These are phyloP conservation scores for Penicillium ochrochloron DNA, from an alignment of 495 filamentous ascomycete species.

Conservation along the genomic window DNA sequence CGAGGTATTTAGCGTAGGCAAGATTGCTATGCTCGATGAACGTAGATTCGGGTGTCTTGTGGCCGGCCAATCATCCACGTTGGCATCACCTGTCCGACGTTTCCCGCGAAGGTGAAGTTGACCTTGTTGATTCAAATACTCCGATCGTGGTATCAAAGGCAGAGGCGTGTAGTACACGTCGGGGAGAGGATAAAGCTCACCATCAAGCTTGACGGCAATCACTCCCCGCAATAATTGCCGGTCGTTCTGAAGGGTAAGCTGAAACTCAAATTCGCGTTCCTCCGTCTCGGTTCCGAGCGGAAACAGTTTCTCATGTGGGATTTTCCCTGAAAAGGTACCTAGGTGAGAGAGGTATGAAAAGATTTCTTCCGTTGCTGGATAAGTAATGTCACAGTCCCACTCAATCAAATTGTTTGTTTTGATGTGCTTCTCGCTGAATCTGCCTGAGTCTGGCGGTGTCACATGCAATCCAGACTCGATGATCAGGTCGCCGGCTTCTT, in stretches of 20 bases:
- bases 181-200: neutral
- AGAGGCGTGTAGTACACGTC: conserved; percentile 9
- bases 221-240: neutral
- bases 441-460: neutral
- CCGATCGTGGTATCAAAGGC: conserved; percentile 6
- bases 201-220: neutral
- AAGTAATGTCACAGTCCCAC: conserved; percentile 9
- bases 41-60: too few species aligned
- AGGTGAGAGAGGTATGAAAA: neutral
- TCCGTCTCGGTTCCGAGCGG: conserved; percentile 3
- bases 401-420: neutral
- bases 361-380: conserved; percentile 4
- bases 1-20: too few species aligned
- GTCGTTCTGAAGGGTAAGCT: neutral
- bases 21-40: too few species aligned
- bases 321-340: conserved; percentile 1
- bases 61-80: too few species aligned
- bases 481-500: neutral
- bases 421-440: neutral
- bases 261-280: neutral
- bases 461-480: neutral
- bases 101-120: neutral
- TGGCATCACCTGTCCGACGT: neutral
- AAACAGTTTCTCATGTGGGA: conserved; percentile 6
- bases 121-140: conserved; percentile 5